Conservation (phyloP, 192 early-diverging fungal species). For the Kappamyces sp. region DNA sequence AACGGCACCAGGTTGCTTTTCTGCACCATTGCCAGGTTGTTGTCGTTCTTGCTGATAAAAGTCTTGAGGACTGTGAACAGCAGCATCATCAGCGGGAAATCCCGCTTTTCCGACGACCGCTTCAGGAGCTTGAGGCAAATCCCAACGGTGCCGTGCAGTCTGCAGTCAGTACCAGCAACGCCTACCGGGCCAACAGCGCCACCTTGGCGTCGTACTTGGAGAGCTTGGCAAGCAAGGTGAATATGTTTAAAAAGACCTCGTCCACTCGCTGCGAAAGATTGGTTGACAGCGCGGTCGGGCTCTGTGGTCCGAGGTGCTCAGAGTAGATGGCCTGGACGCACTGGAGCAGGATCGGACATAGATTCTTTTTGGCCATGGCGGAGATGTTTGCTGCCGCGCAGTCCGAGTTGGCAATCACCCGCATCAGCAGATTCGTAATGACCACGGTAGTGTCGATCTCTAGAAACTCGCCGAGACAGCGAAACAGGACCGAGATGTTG, state of each 20-base stretch:
- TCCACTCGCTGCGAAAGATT: constrained; percentile 24
- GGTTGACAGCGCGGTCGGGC: constrained; percentile 14
- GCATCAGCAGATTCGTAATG: constrained; percentile 34
- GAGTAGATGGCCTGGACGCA: constrained; percentile 10
- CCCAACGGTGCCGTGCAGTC: constrained; percentile 31
- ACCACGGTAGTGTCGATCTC: constrained; percentile 37
- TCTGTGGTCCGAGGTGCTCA: constrained; percentile 10
- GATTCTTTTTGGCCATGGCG: constrained; percentile 26
- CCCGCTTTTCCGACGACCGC: constrained; percentile 33
- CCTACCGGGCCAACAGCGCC: constrained; percentile 29
- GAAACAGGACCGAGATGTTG: constrained; percentile 35
- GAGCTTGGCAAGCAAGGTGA: constrained; percentile 29
- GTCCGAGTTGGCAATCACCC: constrained; percentile 22
- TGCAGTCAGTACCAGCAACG: background rate
- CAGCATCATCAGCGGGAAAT: constrained; percentile 22
- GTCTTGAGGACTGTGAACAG: constrained; percentile 29
- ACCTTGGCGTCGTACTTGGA: constrained; percentile 36
- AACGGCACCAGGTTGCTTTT: constrained; percentile 19
- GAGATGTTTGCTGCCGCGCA: constrained; percentile 23
- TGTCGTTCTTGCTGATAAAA: constrained; percentile 35
- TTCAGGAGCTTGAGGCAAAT: constrained; percentile 26
- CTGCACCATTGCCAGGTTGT: constrained; percentile 32
- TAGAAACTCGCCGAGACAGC: constrained; percentile 32
- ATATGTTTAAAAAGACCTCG: constrained; percentile 31
- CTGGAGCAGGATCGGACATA: constrained; percentile 15